phyloP scores from a whole-genome alignment of 2,329 filamentous ascomycete species.

The Diaporthe vaccinii region DNA sequence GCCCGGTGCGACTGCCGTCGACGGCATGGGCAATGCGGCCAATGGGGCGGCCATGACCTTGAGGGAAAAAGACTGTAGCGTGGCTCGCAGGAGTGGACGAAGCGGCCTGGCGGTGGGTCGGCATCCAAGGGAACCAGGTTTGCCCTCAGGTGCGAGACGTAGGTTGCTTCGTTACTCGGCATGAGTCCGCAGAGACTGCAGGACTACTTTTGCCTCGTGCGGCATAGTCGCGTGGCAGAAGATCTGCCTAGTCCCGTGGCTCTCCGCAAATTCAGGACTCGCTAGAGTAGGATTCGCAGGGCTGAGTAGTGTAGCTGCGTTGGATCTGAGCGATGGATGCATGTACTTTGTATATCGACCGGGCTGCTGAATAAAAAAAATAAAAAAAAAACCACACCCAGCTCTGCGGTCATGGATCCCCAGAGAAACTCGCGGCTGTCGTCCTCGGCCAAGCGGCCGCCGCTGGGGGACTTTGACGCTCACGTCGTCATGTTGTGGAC shows the following conservation, averaged over 20 bases:
- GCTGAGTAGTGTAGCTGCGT: constrained; percentile 13
- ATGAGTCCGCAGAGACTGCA: constrained; percentile 26
- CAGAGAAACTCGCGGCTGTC: not conserved
- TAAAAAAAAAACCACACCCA: not conserved
- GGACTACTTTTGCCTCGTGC: not conserved
- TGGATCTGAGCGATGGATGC: constrained; percentile 7
- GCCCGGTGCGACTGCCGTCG: constrained; percentile 31
- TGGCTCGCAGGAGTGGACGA: constrained; percentile 26
- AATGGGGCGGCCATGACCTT: constrained; percentile 19
- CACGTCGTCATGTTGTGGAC: constrained; percentile 1
- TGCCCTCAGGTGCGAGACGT: constrained; percentile 16
- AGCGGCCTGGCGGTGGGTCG: constrained; percentile 23
- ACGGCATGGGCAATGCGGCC: constrained; percentile 16
- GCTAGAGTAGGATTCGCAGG: constrained; percentile 32
- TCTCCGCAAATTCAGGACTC: constrained; percentile 3
- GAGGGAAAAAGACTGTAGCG: not conserved
- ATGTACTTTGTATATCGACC: constrained; percentile 1
- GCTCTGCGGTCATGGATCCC: not conserved
- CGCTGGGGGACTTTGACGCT: not conserved
- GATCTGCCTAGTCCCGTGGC: constrained; percentile 24
- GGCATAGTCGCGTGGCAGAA: constrained; percentile 25
- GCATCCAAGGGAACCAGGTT: constrained; percentile 15
- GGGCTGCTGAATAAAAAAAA: not conserved
- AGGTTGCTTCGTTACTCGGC: constrained; percentile 23
- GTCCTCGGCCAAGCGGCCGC: constrained; percentile 12